Conservation (phyloP, 345 rosid species). For the Stellera chamaejasme region DNA sequence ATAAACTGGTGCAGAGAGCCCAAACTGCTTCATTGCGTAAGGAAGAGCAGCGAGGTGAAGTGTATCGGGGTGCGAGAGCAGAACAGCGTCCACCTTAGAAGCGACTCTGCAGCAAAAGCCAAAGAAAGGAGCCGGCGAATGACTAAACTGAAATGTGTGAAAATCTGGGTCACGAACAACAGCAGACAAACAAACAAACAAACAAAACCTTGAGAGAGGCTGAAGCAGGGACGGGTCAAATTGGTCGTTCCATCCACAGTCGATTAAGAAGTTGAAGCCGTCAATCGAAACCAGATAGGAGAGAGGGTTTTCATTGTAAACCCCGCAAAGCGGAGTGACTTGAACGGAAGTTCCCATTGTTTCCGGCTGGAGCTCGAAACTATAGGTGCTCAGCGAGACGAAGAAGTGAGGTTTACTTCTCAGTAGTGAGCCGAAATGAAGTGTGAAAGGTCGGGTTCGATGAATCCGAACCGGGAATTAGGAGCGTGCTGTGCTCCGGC, state of each 20-base stretch:
- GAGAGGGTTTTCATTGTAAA: slow-evolving; percentile 86
- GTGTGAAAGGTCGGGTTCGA: no score
- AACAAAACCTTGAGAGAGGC: slow-evolving; percentile 70
- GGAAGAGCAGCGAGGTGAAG: slow-evolving; percentile 95
- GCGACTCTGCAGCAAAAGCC: slow-evolving; percentile 45
- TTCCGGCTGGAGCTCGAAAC: no score
- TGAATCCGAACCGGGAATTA: no score
- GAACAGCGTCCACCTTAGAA: slow-evolving; percentile 73
- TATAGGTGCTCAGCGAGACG: no score
- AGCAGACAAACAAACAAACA: not conserved
- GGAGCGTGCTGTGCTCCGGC: no score
- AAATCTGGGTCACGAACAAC: not conserved
- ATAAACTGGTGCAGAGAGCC: slow-evolving; percentile 80
- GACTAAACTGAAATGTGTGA: not conserved
- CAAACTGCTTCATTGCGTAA: slow-evolving; percentile 79
- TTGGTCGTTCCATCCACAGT: slow-evolving; percentile 98
- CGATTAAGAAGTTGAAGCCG: slow-evolving; percentile 80
- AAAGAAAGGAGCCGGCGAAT: no score
- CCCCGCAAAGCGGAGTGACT: slow-evolving; percentile 75
- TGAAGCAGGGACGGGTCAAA: slow-evolving; percentile 80
- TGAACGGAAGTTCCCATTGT: slow-evolving; percentile 94
- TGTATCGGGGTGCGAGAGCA: slow-evolving; percentile 82
- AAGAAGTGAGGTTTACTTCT: no score
- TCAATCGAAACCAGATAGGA: slow-evolving; percentile 86
- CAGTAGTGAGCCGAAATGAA: no score